Base-by-base conservation (phyloP, 495 filamentous ascomycete species). In the Cudoniella acicularis region DNA sequence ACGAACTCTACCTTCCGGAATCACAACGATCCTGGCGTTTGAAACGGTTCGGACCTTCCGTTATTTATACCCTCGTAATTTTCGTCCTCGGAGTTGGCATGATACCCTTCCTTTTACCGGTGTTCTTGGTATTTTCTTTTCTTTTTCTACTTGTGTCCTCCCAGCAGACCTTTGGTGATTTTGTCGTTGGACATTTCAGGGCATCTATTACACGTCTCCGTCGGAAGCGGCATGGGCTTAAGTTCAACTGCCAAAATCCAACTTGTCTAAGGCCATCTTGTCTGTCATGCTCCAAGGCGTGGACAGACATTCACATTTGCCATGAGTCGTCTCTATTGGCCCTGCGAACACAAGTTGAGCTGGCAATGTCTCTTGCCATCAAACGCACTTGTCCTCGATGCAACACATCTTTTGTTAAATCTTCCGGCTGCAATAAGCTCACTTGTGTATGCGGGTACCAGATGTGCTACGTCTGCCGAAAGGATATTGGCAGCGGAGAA, bases 381-480 rank as follows among this genome's bases (percentile, higher is more conserved):
- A 98, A 98, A 72, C 90, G 94, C 42, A 96, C 92, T 17, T 98
- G 94, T 70, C 94, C 94, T 10, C 80, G 83, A 53, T 98, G 94
- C 75, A 83, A 88, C 57, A 85, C 91, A 22, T 89, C 87, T 16
- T 97, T 98, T 67, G 87, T 98, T 70, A 97, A 97, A 67, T 84
- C 81, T 1, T 85, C 87, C 27, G 94, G 94, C 59, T 98, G 94
- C 78, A 98, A 98, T 74, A 97, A 96, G 70, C 73, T 98, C 16
- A 92, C 89, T n/a, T 98, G 94, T 69, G 81, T 90, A n/a, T 98
- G 94, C 70, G 92, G 94, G 0, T 98, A 97, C 72, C 86, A 87
- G 59, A 98, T 98, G 94, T 98, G 94, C 74, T 97, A 96, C 60
- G 81, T 96, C 42, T 96, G 89, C 67, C 87, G 89, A 23, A 79